These are phyloP conservation scores for Perkinsus chesapeaki DNA, from an alignment of 169 alveolate genomes.

Conservation along the genomic window DNA sequence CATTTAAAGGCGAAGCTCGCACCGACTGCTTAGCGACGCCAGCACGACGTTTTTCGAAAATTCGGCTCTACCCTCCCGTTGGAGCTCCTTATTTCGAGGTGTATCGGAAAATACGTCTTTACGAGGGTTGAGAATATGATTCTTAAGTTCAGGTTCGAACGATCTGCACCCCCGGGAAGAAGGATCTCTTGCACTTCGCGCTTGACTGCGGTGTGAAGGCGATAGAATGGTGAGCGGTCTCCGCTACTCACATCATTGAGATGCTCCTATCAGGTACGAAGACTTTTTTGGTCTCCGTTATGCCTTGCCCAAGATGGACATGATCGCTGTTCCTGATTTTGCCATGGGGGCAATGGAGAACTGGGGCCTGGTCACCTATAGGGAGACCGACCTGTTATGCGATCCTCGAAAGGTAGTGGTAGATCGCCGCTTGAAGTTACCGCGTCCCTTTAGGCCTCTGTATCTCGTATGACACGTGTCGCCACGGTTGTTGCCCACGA, in stretches of 20 bases:
- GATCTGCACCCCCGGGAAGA: neutral
- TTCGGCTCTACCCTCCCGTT: no score
- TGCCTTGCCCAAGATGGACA: slow-evolving; percentile 64
- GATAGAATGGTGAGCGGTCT: neutral
- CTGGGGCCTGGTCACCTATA: slow-evolving; percentile 66
- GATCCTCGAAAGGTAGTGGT: neutral
- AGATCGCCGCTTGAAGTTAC: neutral
- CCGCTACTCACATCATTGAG: neutral
- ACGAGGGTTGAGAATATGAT: no score
- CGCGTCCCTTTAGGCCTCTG: slow-evolving; percentile 1
- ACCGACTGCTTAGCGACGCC: no score
- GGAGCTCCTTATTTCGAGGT: no score
- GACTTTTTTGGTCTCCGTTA: slow-evolving; percentile 55
- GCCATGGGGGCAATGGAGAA: slow-evolving; percentile 79
- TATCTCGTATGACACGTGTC: slow-evolving; percentile 19
- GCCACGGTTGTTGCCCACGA: slow-evolving; percentile 63
- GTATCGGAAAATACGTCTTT: no score
- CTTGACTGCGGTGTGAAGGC: neutral
- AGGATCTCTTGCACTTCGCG: neutral
- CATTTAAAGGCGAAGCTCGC: no score
- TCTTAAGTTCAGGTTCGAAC: neutral
- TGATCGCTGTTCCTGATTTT: slow-evolving; percentile 56
- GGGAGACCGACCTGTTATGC: slow-evolving; percentile 34
- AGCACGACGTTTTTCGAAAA: no score
- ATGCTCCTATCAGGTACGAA: slow-evolving; percentile 24